Conservation (phyloP, 306 rosid genomes). For the Pterocarpus macrocarpus region DNA sequence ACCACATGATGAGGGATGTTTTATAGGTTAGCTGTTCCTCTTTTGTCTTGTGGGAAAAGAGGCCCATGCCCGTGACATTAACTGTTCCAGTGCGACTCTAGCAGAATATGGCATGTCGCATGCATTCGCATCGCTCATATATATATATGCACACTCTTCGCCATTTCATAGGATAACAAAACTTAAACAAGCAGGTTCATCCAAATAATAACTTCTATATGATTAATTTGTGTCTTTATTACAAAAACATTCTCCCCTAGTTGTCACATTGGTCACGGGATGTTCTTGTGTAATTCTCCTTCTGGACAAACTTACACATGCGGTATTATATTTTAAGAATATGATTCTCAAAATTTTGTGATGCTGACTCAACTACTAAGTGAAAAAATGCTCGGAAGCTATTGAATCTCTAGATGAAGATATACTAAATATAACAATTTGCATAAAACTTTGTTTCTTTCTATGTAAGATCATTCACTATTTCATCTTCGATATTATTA, state of each 20-base stretch:
- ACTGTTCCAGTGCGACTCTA: background rate
- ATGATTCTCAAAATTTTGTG: background rate
- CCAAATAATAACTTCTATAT: slow-evolving; percentile 12
- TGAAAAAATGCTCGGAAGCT: background rate
- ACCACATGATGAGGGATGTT: background rate
- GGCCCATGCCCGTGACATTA: slow-evolving; percentile 31
- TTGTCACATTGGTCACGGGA: slow-evolving; percentile 33
- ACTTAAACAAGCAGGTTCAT: background rate
- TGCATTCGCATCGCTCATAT: background rate
- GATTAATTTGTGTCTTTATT: background rate
- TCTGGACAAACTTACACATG: background rate
- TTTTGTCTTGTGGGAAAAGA: slow-evolving; percentile 28
- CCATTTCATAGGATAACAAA: background rate
- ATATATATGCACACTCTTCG: background rate
- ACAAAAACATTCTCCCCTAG: background rate
- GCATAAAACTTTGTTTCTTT: background rate
- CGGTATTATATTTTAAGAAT: background rate
- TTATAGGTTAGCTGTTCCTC: background rate
- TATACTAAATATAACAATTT: too few species aligned
- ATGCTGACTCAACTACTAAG: background rate
- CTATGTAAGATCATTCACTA: background rate
- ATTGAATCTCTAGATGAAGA: background rate
- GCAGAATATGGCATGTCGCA: background rate
- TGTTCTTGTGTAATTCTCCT: background rate
- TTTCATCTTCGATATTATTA: too few species aligned